A percentile compares a stretch with the other conserved stretches of the same genome.
Evolutionary conservation across 2,329 filamentous ascomycete species (phyloP).

Genomic region (Colletotrichum cuscutae): DNA sequence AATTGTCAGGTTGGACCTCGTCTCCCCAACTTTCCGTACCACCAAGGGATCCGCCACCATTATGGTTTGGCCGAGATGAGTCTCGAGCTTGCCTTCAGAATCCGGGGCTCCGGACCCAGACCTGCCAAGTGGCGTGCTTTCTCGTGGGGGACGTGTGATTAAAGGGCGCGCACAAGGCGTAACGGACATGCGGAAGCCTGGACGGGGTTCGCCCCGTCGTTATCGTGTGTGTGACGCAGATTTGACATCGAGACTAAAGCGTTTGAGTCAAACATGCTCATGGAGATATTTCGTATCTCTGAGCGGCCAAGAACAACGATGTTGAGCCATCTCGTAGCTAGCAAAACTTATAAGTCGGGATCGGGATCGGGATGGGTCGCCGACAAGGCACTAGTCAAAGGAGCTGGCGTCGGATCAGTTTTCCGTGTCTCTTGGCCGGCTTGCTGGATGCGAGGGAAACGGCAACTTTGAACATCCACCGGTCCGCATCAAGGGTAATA

Average conservation of each 20-base stretch:
- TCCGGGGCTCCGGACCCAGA: background rate
- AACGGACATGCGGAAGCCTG: background rate
- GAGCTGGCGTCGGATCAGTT: slow-evolving; percentile 6
- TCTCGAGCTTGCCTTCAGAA: background rate
- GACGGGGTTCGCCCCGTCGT: slow-evolving; percentile 5
- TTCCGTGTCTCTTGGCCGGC: slow-evolving; percentile 12
- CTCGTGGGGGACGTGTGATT: background rate
- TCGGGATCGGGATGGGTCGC: slow-evolving; percentile 12
- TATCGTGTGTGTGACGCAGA: slow-evolving; percentile 2
- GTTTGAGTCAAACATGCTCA: slow-evolving; percentile 9
- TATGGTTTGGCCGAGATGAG: background rate
- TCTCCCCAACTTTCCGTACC: background rate
- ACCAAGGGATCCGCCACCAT: background rate
- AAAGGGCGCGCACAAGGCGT: background rate
- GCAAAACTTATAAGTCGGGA: slow-evolving; percentile 9
- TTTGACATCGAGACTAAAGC: background rate
- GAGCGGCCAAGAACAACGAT: slow-evolving; percentile 4
- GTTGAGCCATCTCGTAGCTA: background rate
- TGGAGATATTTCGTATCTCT: slow-evolving; percentile 2
- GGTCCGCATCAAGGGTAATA: slow-evolving; percentile 1
- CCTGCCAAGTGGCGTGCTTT: background rate
- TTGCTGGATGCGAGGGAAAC: slow-evolving; percentile 1
- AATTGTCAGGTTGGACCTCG: background rate
- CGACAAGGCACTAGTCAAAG: background rate
- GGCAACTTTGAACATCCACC: slow-evolving; percentile 5